Base-by-base conservation (phyloP, 495 filamentous ascomycete species). In the Penicillium samsonianum region DNA sequence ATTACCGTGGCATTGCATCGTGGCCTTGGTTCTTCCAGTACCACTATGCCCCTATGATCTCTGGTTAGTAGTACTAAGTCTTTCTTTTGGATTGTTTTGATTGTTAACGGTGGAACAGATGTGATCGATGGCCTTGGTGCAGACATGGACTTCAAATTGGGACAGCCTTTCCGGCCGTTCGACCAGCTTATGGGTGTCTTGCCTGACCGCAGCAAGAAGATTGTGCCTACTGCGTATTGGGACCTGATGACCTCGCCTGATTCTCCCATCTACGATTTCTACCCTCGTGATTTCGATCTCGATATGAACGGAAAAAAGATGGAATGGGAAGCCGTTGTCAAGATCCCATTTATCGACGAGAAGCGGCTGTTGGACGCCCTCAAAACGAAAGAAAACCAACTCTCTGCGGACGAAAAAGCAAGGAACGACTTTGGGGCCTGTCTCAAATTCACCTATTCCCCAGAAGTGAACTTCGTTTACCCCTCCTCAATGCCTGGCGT, bases 281-380 rank as follows among this genome's bases (percentile, higher is more conserved):
- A 99, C 66, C 95, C 95, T 26, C 84, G 93, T 55, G 93, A 98
- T 60, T 99, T 99, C 61, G 92, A 96, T 61, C 82, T 99, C 19
- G 95, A 99, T 67, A 97, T 98, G 93, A 97, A 98, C 64, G 95
- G 95, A 53, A 99, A 99, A 80, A 99, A 96, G 78, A 95, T 96
- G 91, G 95, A 98, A 62, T 99, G 95, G 95, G 95, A 99, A 65
- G 95, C 94, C 30, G 92, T 99, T 38, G 92, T 98, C 51, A 97
- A 96, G 74, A 98, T 99, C 60, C 95, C 95, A 0, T 99, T 99
- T 73, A 99, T 99, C 63, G 91, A 98, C 30, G 92, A 98, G 68
- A 80, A 83, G 49, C 82, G 95, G 4, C 75, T 99, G 17, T 78
- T 99, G 37, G 75, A 78, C 33, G 95, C 93, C 11, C 94, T 99